A percentile compares a stretch with the other conserved stretches of the same genome.
phyloP scores from a whole-genome alignment of 352 stramenopile species.

The Thalassiosira livingstoniorum region DNA sequence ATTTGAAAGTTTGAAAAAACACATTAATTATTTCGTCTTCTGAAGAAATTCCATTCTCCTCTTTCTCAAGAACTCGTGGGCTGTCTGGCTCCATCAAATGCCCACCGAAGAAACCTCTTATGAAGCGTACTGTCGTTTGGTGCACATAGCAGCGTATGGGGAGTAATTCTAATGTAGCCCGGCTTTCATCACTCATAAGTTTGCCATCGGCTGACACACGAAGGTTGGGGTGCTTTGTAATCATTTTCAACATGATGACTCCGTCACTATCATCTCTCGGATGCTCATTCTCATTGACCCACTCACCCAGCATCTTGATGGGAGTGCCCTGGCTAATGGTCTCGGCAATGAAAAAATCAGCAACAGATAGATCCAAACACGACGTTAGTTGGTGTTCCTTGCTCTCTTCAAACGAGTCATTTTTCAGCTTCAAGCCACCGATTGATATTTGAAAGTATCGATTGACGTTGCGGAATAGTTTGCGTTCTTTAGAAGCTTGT shows the following conservation, averaged over 20 bases:
- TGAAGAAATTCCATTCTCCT: constrained; percentile 32
- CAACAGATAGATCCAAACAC: constrained; percentile 68
- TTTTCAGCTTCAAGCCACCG: constrained; percentile 63
- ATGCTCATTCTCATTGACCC: constrained; percentile 80
- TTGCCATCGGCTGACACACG: constrained; percentile 71
- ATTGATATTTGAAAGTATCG: constrained; percentile 75
- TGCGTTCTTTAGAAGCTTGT: constrained; percentile 23
- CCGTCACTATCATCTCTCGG: constrained; percentile 76
- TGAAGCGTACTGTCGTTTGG: constrained; percentile 77
- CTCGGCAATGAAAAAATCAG: constrained; percentile 82
- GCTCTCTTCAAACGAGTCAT: constrained; percentile 70
- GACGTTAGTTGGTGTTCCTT: constrained; percentile 70
- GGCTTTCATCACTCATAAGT: constrained; percentile 78
- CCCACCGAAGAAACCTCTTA: constrained; percentile 74
- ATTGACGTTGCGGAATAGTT: constrained; percentile 43
- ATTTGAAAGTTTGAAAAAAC: constrained; percentile 73
- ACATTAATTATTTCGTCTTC: constrained; percentile 68
- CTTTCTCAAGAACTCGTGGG: constrained; percentile 36
- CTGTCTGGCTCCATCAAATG: background rate
- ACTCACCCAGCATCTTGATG: constrained; percentile 84
- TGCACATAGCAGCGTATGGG: constrained; percentile 81
- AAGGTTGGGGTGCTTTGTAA: constrained; percentile 71
- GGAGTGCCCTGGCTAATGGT: constrained; percentile 71
- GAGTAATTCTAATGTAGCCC: constrained; percentile 75
- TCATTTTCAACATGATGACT: constrained; percentile 83